Evolutionary conservation across 495 filamentous ascomycete genomes (phyloP), one percentile per base, ranked within the genome.

Genomic region (Xylaria palmicola): DNA sequence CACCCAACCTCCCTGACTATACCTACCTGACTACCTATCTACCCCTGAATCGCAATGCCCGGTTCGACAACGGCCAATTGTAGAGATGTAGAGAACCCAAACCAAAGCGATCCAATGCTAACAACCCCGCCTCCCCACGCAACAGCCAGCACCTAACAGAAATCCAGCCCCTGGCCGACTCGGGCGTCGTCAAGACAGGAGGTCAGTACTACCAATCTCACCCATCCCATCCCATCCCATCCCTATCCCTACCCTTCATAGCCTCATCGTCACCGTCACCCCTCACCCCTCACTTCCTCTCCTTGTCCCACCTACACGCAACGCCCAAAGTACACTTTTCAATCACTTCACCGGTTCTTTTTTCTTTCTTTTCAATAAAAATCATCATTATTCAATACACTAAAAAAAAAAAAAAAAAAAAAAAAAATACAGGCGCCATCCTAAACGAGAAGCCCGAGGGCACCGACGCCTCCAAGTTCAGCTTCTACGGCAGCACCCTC

Each of bases 401-500:
- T 37, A 50, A 37, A 52, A 3, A n/a, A 8, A 30, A 12, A 29
- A 32, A 15, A 32, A 29, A 7, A 49, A 3, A 15, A 6, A 49
- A 43, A 15, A 24, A 49, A 32, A 49, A 12, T 13, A 55, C 17
- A 91, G 88, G 90, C 27, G 91, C 88, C 4, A 79, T 89, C 69
- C 79, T 96, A 19, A 81, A 91, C 44, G 81, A 86, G 2, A 81
- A 85, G 55, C 84, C 88, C 56, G 78, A 81, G 6, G 82, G 86
- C 53, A 84, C 85, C 39, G 80, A 91, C 62, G 72, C 73, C n/a
- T 56, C 67, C 44, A 75, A 70, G 4, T 80, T 86, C 20, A 80
- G 85, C 26, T 88, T 93, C 70, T 81, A 83, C 62, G 92, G 92
- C 19, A 88, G 84, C 72, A 81, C 85, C 27, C 68, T 96, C 67